These are phyloP conservation scores for Mycogone perniciosa DNA, from an alignment of 2,329 filamentous ascomycete genomes.

Conservation along the genomic window DNA sequence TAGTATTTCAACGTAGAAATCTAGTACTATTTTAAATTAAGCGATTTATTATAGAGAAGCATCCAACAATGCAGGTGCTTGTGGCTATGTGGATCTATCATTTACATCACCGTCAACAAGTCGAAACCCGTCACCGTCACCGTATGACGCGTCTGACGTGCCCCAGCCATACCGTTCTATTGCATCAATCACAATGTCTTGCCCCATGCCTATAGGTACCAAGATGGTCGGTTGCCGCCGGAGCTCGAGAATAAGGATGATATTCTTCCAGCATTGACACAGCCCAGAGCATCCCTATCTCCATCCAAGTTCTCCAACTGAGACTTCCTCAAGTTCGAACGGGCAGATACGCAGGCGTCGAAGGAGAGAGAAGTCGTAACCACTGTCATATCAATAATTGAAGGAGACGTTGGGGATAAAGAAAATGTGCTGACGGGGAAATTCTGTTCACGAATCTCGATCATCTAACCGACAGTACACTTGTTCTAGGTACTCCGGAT, in stretches of 20 bases:
- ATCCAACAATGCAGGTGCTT: too few species aligned
- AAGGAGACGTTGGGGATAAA: slow-evolving; percentile 18
- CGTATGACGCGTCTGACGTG: too few species aligned
- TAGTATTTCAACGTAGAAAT: too few species aligned
- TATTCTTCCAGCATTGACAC: slow-evolving; percentile 12
- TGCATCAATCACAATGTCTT: slow-evolving; percentile 15
- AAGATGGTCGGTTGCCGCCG: slow-evolving; percentile 11
- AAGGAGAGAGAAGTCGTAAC: slow-evolving; percentile 29
- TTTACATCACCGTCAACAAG: too few species aligned
- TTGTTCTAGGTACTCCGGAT: slow-evolving; percentile 27
- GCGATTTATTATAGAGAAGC: too few species aligned
- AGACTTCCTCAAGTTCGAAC: slow-evolving; percentile 25
- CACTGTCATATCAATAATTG: slow-evolving; percentile 28
- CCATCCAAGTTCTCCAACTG: slow-evolving; percentile 28
- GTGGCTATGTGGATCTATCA: too few species aligned
- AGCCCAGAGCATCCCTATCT: slow-evolving; percentile 27
- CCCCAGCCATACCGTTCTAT: too few species aligned
- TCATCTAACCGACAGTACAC: slow-evolving; percentile 28
- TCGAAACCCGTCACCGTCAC: too few species aligned
- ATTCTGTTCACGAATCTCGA: slow-evolving; percentile 31
- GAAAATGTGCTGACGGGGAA: slow-evolving; percentile 20
- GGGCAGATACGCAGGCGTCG: slow-evolving; percentile 22
- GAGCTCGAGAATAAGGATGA: slow-evolving; percentile 18
- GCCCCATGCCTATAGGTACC: slow-evolving; percentile 14
- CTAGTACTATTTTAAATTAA: too few species aligned